Evolutionary conservation across 2,329 filamentous ascomycete species (phyloP).

Genomic region (Chaetomium strumarium): DNA sequence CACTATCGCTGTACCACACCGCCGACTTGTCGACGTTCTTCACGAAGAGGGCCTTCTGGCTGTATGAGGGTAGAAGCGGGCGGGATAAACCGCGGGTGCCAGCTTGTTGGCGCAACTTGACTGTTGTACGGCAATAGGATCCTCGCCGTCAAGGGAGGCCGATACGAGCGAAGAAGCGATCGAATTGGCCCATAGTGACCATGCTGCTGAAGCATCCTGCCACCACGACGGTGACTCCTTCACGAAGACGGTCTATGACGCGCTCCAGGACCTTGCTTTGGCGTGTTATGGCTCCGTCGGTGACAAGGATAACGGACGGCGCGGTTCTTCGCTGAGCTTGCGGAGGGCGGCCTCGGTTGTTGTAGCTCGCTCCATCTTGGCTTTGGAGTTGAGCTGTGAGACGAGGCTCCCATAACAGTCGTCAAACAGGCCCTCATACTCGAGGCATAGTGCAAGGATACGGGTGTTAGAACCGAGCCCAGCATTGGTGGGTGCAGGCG

Average conservation of each 20-base stretch:
- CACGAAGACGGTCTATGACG: constrained; percentile 18
- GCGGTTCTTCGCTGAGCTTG: constrained; percentile 10
- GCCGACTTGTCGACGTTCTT: constrained; percentile 17
- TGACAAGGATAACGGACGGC: constrained; percentile 20
- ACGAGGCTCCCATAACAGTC: not conserved
- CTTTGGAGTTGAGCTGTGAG: constrained; percentile 5
- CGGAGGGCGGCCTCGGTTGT: constrained; percentile 13
- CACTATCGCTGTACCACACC: constrained; percentile 22
- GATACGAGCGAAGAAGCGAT: constrained; percentile 23
- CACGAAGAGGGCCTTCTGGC: constrained; percentile 25
- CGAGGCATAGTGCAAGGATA: constrained; percentile 10
- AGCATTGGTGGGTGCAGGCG: too few species aligned
- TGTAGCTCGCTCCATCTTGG: constrained; percentile 13
- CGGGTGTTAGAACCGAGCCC: not conserved
- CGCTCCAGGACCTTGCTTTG: constrained; percentile 14
- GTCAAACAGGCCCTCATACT: constrained; percentile 6
- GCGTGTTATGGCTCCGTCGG: constrained; percentile 18
- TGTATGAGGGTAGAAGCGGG: constrained; percentile 22
- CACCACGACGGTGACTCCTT: constrained; percentile 20
- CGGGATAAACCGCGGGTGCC: constrained; percentile 7
- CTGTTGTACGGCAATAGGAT: constrained; percentile 15
- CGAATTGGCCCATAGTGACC: constrained; percentile 19
- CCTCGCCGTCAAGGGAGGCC: constrained; percentile 26
- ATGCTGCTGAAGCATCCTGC: constrained; percentile 19
- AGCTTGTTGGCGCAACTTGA: constrained; percentile 19